Percentiles rank a stretch among this genome's conserved stretches.
phyloP scores from a whole-genome alignment of 1,139 yeast genomes.

The Blastobotrys capitulatus region DNA sequence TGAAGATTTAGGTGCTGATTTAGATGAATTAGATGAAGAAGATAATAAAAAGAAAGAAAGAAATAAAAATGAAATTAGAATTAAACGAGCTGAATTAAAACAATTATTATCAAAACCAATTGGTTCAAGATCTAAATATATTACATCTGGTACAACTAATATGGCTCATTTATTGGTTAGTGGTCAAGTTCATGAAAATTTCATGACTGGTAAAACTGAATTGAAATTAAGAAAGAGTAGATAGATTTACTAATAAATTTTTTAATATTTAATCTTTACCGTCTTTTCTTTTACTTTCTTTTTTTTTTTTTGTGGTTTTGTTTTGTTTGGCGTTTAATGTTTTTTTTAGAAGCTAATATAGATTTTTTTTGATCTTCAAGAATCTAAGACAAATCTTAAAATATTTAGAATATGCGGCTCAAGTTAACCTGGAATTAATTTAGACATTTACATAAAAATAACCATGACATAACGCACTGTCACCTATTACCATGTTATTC shows the following conservation, averaged over 20 bases:
- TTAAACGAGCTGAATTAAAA: conserved; percentile 51
- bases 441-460: background rate
- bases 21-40: conserved; percentile 48
- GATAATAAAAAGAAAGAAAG: conserved; percentile 7
- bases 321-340: background rate
- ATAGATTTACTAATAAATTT: background rate
- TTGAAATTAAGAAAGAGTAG: conserved; percentile 42
- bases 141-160: conserved; percentile 80
- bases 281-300: too few relatives aligned
- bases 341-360: background rate
- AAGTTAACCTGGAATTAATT: too few relatives aligned
- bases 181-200: conserved; percentile 63
- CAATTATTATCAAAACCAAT: conserved; percentile 53
- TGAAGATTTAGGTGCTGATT: conserved; percentile 79
- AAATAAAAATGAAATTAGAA: conserved; percentile 36
- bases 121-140: conserved; percentile 48
- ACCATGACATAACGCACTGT: background rate
- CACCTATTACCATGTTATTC: too few relatives aligned
- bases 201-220: conserved; percentile 68
- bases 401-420: too few relatives aligned
- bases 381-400: too few relatives aligned
- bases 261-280: background rate
- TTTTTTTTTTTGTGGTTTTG: too few relatives aligned
- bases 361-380: too few relatives aligned
- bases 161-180: conserved; percentile 77